A percentile compares a stretch with the other conserved stretches of the same genome.
These are phyloP conservation scores for Pisolithus tinctorius DNA, from an alignment of 768 basidiomycete genomes.

Conservation along the genomic window DNA sequence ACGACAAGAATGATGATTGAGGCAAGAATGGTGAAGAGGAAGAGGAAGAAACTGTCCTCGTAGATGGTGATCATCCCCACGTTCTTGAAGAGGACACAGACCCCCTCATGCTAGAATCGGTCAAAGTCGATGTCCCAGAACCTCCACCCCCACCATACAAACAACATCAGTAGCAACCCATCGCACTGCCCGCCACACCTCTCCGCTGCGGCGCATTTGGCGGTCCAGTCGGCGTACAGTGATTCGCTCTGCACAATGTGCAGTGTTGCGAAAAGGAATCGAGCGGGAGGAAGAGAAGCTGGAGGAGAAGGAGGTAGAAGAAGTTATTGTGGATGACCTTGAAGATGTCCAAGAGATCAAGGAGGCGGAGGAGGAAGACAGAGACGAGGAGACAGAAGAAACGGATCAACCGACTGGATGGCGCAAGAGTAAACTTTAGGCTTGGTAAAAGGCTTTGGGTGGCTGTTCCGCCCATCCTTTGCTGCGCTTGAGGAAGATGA, in stretches of 20 bases:
- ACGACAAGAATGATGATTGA: conserved; percentile 13
- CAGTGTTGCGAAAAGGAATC: conserved; percentile 43
- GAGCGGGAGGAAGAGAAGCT: conserved; percentile 46
- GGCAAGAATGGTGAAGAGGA: conserved; percentile 35
- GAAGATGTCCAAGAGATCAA: conserved; percentile 24
- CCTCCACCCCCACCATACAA: not conserved
- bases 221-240: conserved; percentile 17
- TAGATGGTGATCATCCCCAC: conserved; percentile 58
- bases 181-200: conserved; percentile 5
- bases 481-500: conserved; percentile 13
- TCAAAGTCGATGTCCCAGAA: conserved; percentile 30
- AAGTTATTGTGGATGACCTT: conserved; percentile 30
- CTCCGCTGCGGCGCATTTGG: conserved; percentile 4
- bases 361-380: conserved; percentile 9
- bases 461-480: conserved; percentile 24
- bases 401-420: conserved; percentile 15
- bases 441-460: conserved; percentile 24
- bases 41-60: conserved; percentile 50
- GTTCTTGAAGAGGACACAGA: conserved; percentile 67
- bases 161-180: no score
- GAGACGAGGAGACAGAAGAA: conserved; percentile 3
- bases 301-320: conserved; percentile 47
- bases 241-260: conserved; percentile 62
- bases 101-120: conserved; percentile 65
- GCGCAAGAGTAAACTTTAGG: conserved; percentile 31